Evolutionary conservation across 1,284 basidiomycete species (phyloP), one percentile per base, ranked within the genome.

Genomic region (Serendipita sp.): DNA sequence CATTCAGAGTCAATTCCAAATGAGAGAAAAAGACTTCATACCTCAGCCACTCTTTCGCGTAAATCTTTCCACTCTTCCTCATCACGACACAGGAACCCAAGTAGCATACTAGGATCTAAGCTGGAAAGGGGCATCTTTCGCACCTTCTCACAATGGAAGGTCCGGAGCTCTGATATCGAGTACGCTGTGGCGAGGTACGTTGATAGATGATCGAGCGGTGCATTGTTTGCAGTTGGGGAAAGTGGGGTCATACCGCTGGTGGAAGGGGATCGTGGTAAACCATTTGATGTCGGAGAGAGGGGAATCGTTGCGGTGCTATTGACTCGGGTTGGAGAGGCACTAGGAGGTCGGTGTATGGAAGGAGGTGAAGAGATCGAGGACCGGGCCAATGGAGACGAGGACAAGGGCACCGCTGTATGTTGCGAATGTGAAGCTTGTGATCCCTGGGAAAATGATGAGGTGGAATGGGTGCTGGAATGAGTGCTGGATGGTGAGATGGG

Each of bases 51-150:
- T 64, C 92, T 79, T 61, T 74, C 76, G 67, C 84, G 80, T 65
- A 98, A 83, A 73, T 96, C 92, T 13, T 78, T 73, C 85, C 93
- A 95, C 62, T 95, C 92, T 22, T 73, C 76, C 72, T 93, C 87
- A 70, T 89, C 82, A 67, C 82, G 82, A 70, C 88, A 87, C 67
- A 98, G 71, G 72, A 99, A 97, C 15, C 94, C 94, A 62, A 98
- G 78, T 6, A 99, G 77, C 95, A 99, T 98, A 69, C 92, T 95
- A 10, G 96, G 95, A 71, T 98, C 95, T 61, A 99, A 74, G n/a
- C 86, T 85, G 43, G 84, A 83, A 55, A 98, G 74, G 0, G 88
- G 87, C 90, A 98, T 93, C 79, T 94, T 93, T 70, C 91, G 80
- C 49, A 97, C 87, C 22, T 87, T 84, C 30, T 97, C 93, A 71